phyloP scores from a whole-genome alignment of 2,329 filamentous ascomycete species.

The Huntiella bhutanensis region DNA sequence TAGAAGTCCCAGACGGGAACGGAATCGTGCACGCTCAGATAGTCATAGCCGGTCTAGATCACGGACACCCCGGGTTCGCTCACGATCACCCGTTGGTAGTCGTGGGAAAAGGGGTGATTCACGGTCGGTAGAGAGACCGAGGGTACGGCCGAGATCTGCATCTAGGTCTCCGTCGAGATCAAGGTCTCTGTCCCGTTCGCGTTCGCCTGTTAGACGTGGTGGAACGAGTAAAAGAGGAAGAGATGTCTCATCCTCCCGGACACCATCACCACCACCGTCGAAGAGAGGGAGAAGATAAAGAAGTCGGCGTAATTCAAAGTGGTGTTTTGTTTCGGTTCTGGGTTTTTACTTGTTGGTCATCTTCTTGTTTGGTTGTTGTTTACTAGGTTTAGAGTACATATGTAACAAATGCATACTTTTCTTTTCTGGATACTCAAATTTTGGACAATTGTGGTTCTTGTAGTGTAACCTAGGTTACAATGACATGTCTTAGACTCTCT shows the following conservation, averaged over 20 bases:
- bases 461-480: too few relatives aligned
- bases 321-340: not conserved
- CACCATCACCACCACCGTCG: constrained; percentile 11
- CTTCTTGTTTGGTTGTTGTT: constrained; percentile 1
- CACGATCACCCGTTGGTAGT: not conserved
- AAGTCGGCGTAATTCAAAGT: not conserved
- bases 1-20: constrained; percentile 11
- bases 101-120: not conserved
- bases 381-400: not conserved
- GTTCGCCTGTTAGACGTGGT: constrained; percentile 1
- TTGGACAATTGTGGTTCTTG: not conserved
- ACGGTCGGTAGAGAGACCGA: too few relatives aligned
- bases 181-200: constrained; percentile 11
- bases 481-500: too few relatives aligned
- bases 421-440: not conserved
- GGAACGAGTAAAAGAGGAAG: constrained; percentile 7
- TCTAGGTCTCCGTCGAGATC: constrained; percentile 4
- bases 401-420: not conserved
- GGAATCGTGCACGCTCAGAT: constrained; percentile 1
- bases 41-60: constrained; percentile 11
- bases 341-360: constrained; percentile 1
- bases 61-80: not conserved
- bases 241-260: constrained; percentile 9
- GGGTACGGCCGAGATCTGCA: not conserved
- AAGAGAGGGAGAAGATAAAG: constrained; percentile 12